These are phyloP conservation scores for Thamnidium elegans DNA, from an alignment of 192 early-diverging fungal genomes.

Conservation along the genomic window DNA sequence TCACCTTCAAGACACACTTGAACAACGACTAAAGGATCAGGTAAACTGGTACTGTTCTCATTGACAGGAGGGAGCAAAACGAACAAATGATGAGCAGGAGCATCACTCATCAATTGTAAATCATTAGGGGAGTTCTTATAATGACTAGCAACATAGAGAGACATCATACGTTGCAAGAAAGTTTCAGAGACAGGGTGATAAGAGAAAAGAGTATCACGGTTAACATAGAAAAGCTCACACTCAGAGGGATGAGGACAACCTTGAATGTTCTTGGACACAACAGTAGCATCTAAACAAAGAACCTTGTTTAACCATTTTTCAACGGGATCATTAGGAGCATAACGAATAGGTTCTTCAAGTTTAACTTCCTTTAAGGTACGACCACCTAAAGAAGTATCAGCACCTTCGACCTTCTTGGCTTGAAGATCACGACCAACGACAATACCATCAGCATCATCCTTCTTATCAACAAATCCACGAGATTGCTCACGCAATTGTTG, in stretches of 20 bases:
- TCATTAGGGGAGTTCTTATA: constrained; percentile 99
- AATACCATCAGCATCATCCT: constrained; percentile 22
- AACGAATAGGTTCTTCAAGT: constrained; percentile 93
- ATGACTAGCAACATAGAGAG: constrained; percentile 95
- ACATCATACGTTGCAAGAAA: constrained; percentile 98
- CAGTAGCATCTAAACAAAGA: constrained; percentile 88
- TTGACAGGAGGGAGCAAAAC: constrained; percentile 90
- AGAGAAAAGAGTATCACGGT: constrained; percentile 97
- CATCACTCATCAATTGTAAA: constrained; percentile 95
- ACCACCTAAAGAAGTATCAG: constrained; percentile 39
- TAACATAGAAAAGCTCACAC: constrained; percentile 96
- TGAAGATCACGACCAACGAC: constrained; percentile 59
- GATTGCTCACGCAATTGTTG: constrained; percentile 94
- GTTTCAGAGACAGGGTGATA: constrained; percentile 95
- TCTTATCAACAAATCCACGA: constrained; percentile 57
- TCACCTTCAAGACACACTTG: constrained; percentile 89
- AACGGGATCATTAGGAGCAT: constrained; percentile 79
- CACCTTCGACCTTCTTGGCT: constrained; percentile 38
- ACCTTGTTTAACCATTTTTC: constrained; percentile 96
- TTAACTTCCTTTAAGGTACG: constrained; percentile 88
- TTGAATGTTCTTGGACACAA: constrained; percentile 64
- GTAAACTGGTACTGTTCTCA: constrained; percentile 64
- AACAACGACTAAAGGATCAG: constrained; percentile 92
- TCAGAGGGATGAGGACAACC: constrained; percentile 92
- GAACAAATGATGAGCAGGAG: constrained; percentile 96